A percentile compares a stretch with the other conserved stretches of the same genome.
Conservation (phyloP, 2,329 filamentous ascomycete species). For the Trichoderma sp. region DNA sequence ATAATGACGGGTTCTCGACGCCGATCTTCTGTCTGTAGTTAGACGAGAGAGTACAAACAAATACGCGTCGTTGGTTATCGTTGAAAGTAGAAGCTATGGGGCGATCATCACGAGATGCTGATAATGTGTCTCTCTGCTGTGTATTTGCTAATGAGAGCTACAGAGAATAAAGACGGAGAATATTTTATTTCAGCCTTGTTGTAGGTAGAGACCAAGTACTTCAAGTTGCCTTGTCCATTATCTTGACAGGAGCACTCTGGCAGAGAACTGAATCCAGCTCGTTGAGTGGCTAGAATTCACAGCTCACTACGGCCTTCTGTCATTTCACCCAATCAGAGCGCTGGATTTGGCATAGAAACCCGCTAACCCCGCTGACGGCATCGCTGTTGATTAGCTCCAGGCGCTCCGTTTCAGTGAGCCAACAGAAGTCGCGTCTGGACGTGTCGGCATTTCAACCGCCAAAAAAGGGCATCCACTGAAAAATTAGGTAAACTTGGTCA, state of each 20-base stretch:
- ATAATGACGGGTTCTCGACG: not conserved
- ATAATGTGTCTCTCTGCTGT: not conserved
- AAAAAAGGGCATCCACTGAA: conserved; percentile 16
- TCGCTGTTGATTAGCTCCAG: conserved; percentile 1
- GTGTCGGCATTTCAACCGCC: conserved; percentile 34
- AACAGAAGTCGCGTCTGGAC: conserved; percentile 35
- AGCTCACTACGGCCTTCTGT: not conserved
- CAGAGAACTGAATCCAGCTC: not conserved
- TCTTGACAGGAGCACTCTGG: not conserved
- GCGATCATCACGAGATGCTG: not conserved
- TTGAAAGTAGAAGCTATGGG: not conserved
- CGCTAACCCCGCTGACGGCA: conserved; percentile 1
- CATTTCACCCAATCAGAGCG: not conserved
- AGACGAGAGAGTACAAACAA: not conserved
- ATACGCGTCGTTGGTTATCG: not conserved
- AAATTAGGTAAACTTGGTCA: conserved; percentile 19
- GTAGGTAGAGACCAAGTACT: not conserved
- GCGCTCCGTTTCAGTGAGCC: not conserved
- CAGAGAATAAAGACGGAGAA: not conserved
- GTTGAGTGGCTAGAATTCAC: not conserved
- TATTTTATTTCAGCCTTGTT: not conserved
- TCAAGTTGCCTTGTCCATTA: not conserved
- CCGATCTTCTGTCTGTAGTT: not conserved
- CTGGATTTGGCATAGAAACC: not conserved
- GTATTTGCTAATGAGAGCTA: not conserved